Evolutionary conservation across 2,329 filamentous ascomycete species (phyloP).

Genomic region (Dactylellina cionopaga): DNA sequence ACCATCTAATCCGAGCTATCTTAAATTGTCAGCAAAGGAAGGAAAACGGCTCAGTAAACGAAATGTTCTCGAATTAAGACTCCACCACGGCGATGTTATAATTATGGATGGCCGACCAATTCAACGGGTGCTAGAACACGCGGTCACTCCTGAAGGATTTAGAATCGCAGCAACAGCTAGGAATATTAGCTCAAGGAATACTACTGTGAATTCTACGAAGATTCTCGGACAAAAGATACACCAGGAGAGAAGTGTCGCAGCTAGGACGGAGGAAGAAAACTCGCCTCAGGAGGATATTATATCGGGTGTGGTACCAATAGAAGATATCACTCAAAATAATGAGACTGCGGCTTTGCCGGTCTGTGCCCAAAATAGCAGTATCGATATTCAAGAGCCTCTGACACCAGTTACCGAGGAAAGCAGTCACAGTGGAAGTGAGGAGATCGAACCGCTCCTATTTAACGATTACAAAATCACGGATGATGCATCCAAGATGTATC

Average conservation of each 20-base stretch:
- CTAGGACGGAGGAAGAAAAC: neutral
- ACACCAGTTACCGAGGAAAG: too few relatives aligned
- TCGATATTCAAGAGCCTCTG: too few relatives aligned
- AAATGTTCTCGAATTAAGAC: conserved; percentile 60
- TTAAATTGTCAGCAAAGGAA: conserved; percentile 58
- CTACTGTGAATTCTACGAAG: neutral
- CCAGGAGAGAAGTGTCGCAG: neutral
- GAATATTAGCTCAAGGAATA: conserved; percentile 51
- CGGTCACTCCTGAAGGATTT: conserved; percentile 55
- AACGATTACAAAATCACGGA: too few relatives aligned
- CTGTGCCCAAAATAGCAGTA: too few relatives aligned
- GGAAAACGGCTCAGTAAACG: conserved; percentile 58
- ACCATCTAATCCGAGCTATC: conserved; percentile 58
- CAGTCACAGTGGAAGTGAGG: too few relatives aligned
- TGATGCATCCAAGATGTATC: neutral
- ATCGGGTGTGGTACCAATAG: neutral
- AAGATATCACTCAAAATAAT: too few relatives aligned
- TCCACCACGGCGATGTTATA: conserved; percentile 71
- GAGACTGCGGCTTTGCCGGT: too few relatives aligned
- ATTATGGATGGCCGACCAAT: conserved; percentile 63
- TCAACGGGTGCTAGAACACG: conserved; percentile 67
- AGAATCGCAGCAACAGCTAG: conserved; percentile 57
- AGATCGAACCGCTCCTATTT: too few relatives aligned
- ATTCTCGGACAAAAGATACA: neutral
- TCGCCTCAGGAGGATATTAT: neutral